Evolutionary conservation across 2,329 filamentous ascomycete genomes (phyloP).

Genomic region (Sarocladiaceae sp.): DNA sequence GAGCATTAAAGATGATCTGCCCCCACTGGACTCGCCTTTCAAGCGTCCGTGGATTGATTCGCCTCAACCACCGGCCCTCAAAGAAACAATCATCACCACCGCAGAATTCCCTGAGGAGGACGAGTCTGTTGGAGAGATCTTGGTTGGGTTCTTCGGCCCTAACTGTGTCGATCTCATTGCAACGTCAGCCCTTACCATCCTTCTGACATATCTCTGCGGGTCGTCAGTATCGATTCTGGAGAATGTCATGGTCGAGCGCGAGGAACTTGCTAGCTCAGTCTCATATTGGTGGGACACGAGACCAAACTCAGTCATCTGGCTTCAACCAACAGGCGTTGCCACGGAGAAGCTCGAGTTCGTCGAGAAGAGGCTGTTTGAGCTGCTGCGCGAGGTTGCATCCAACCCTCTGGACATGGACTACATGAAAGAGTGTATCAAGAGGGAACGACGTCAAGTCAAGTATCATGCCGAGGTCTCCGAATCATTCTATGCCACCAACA

Average conservation of each 20-base stretch:
- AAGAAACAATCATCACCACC: conserved; percentile 65
- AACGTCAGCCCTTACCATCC: conserved; percentile 68
- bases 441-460: conserved; percentile 75
- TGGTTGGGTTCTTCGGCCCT: conserved; percentile 82
- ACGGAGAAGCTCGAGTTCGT: conserved; percentile 79
- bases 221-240: conserved; percentile 91
- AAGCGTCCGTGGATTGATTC: conserved; percentile 86
- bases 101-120: conserved; percentile 96
- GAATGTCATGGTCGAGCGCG: conserved; percentile 86
- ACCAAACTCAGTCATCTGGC: conserved; percentile 76
- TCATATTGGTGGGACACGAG: conserved; percentile 73
- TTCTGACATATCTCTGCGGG: conserved; percentile 82
- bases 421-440: conserved; percentile 76
- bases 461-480: conserved; percentile 77
- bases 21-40: conserved; percentile 67
- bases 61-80: conserved; percentile 64
- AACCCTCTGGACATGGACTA: conserved; percentile 87
- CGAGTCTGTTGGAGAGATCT: conserved; percentile 83
- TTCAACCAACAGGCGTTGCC: conserved; percentile 79
- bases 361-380: conserved; percentile 76
- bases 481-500: conserved; percentile 72
- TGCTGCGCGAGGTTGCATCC: conserved; percentile 72
- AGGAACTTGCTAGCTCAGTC: conserved; percentile 83
- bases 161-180: conserved; percentile 64
- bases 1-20: conserved; percentile 76